Base-by-base conservation (phyloP, 2,329 filamentous ascomycete species). In the Paraphaeosphaeria minitans region DNA sequence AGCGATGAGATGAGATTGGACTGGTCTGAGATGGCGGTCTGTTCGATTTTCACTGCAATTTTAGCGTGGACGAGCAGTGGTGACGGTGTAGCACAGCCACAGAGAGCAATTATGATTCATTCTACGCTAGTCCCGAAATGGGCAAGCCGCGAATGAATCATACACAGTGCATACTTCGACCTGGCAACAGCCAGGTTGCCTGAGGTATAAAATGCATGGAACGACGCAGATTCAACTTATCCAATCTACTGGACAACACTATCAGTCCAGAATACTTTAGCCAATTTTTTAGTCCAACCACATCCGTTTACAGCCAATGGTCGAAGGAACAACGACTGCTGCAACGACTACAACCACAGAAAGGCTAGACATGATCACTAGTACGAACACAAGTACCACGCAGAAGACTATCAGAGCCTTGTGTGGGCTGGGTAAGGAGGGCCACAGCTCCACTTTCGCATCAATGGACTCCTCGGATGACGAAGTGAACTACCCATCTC, bases 91-190 rank as follows among this genome's bases (percentile, higher is more conserved):
- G 21, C 43, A 29, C 43, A 13, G 43, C 43, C 43, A 16, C 22
- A 2, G 13, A 22, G 14, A 46, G 29, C 46, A 21, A 49, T 35
- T 49, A 35, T 33, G 46, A 49, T 21, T 49, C 46, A 49, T 49
- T 27, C n/a, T 16, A 16, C 27, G n/a, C 46, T 49, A 49, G n/a
- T 27, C 46, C 6, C n/a, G n/a, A 49, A 19, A 4, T 19, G 16
- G 46, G n/a, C 46, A 31, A 49, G 29, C 12, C 10, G 33, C 43
- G 12, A 35, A 49, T 49, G 46, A 49, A 35, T 49, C 46, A 49
- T 35, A 33, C 29, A 14, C 2, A n/a, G 13, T 8, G 33, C 46
- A 47, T 19, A 16, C 24, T n/a, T 10, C 10, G 27, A 6, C 12
- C 16, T 27, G 27, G 19, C 22, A 14, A 27, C 2, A n/a, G 43